phyloP scores from a whole-genome alignment of 2,329 filamentous ascomycete genomes.

The Aspergillus tamarii region DNA sequence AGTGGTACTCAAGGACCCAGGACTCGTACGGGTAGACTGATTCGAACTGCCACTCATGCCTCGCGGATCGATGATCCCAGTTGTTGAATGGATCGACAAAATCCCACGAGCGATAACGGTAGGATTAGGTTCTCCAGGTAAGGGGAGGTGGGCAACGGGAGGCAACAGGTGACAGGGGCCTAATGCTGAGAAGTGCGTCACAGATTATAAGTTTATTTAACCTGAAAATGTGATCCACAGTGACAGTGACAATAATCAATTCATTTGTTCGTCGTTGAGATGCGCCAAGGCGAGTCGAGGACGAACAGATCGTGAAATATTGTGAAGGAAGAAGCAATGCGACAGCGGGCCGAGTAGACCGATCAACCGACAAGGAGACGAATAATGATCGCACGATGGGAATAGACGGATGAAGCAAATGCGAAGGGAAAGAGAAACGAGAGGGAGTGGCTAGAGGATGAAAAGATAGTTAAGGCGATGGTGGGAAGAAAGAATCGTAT shows the following conservation, averaged over 20 bases:
- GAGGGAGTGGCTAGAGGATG: conserved; percentile 10
- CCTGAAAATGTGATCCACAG: conserved; percentile 8
- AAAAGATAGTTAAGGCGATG: conserved; percentile 15
- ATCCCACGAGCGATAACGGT: conserved; percentile 15
- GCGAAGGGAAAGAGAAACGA: not conserved
- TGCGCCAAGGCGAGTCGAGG: conserved; percentile 16
- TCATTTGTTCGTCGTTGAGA: conserved; percentile 10
- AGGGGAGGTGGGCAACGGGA: conserved; percentile 20
- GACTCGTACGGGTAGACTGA: conserved; percentile 47
- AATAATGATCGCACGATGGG: conserved; percentile 13
- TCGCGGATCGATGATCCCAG: conserved; percentile 25
- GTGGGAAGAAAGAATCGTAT: conserved; percentile 8
- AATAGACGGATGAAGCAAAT: conserved; percentile 12
- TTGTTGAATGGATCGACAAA: conserved; percentile 20
- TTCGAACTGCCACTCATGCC: conserved; percentile 47
- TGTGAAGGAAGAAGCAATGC: conserved; percentile 17
- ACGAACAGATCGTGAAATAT: conserved; percentile 12
- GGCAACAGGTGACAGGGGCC: conserved; percentile 17
- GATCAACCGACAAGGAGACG: conserved; percentile 15
- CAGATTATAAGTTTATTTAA: conserved; percentile 3
- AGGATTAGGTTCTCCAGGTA: conserved; percentile 19
- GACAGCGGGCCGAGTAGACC: conserved; percentile 26
- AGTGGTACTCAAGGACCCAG: conserved; percentile 43
- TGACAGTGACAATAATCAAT: conserved; percentile 10
- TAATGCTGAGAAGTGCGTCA: not conserved